Conservation (phyloP, 495 filamentous ascomycete genomes). For the Lophium mytilinum region DNA sequence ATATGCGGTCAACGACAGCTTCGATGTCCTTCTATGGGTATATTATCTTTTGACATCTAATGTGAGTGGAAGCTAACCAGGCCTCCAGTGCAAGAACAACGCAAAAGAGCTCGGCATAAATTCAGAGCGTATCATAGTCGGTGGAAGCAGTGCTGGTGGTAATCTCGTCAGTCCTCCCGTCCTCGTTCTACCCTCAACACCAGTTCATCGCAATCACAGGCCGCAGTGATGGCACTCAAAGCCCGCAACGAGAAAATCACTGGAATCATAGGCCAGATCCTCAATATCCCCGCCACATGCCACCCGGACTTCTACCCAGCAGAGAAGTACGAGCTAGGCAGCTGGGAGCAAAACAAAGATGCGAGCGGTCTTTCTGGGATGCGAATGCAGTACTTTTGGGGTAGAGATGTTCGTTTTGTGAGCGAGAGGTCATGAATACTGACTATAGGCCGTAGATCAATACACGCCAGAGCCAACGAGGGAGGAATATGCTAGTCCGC, state of each 20-base stretch:
- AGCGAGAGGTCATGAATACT: neutral
- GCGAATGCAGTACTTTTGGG: neutral
- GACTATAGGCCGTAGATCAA: neutral
- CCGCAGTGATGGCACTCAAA: neutral
- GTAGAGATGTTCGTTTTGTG: neutral
- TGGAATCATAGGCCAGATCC: neutral
- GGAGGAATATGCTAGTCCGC: neutral
- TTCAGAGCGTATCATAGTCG: neutral
- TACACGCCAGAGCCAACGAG: neutral
- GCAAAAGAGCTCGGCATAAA: neutral
- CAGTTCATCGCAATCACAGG: neutral
- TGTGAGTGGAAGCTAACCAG: neutral
- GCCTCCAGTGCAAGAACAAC: neutral
- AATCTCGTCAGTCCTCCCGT: neutral
- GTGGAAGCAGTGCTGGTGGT: neutral
- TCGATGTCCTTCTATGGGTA: neutral
- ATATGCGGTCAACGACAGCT: neutral
- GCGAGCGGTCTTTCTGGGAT: neutral
- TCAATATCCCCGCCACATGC: neutral
- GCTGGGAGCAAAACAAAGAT: neutral
- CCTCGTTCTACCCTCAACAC: neutral
- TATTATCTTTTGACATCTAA: neutral
- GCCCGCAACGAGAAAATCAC: neutral
- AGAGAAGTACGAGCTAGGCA: neutral
- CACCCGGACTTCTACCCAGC: neutral